Base-by-base conservation (phyloP, 306 rosid species). In the Trichosanthes truncata region DNA sequence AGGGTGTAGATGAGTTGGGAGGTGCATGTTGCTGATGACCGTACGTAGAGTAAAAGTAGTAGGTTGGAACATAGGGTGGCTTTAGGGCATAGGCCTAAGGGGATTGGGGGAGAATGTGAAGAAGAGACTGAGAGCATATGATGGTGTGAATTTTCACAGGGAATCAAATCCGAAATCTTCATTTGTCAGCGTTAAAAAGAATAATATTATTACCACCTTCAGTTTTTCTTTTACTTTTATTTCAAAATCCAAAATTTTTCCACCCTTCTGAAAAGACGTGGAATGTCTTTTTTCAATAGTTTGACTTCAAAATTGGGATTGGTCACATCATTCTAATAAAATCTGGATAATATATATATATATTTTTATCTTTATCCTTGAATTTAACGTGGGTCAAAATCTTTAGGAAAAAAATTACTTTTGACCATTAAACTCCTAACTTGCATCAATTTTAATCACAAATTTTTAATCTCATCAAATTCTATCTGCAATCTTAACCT, bases 111-210 rank as follows among this genome's bases (percentile, higher is more conserved):
- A 20, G 74, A 66, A 66, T 66, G 74, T 43, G 53, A 69, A 43
- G 33, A 20, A 38, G 35, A 41, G 23, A 31, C 65, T 57, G 65
- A 25, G 72, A 63, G 35, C 9, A 41, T 69, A 67, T 12, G 76
- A 69, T 43, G 55, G 74, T 67, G 51, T 67, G 74, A 67, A 35
- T 35, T 33, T 20, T 69, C 55, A n/a, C 35, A 69, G 74, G 74
- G 74, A 66, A 66, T 66, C 74, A 66, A 66, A 36, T 69, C 76
- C 35, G 23, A 69, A 25, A 69, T 69, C 52, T 69, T 41, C 76
- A 10, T 61, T 61, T 60, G 68, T 69, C 76, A 69, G 76, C 76
- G 9, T 69, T 10, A n/a, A 20, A 67, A 67, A 67, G 7, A 67
- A 67, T 67, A 40, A 3, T 18, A 7, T 36, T 38, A 66, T 66